Evolutionary conservation across 306 rosid genomes (phyloP).

Genomic region (Clitoria ternatea): DNA sequence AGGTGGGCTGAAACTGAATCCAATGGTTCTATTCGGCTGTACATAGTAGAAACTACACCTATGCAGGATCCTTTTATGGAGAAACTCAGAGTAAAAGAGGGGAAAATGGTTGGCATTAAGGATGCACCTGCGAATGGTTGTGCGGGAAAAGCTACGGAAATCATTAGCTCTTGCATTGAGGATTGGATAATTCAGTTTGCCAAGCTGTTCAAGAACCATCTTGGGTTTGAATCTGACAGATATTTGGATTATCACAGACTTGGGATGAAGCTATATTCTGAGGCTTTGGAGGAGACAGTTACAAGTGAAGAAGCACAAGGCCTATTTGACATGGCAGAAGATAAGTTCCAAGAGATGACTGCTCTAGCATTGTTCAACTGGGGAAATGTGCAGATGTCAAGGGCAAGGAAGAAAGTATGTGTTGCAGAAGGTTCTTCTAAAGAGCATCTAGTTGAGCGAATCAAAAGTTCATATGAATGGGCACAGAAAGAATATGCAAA

Average conservation of each 20-base stretch:
- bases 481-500: slow-evolving; percentile 54
- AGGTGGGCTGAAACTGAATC: slow-evolving; percentile 73
- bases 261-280: slow-evolving; percentile 85
- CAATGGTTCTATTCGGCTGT: slow-evolving; percentile 57
- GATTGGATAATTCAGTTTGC: slow-evolving; percentile 88
- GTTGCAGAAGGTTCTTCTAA: slow-evolving; percentile 53
- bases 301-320: slow-evolving; percentile 87
- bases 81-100: slow-evolving; percentile 33
- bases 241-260: slow-evolving; percentile 76
- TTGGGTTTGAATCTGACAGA: slow-evolving; percentile 74
- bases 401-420: slow-evolving; percentile 75
- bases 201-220: slow-evolving; percentile 69
- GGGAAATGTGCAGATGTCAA: slow-evolving; percentile 90
- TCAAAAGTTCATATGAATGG: slow-evolving; percentile 63
- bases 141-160: slow-evolving; percentile 39
- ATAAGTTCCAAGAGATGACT: slow-evolving; percentile 86
- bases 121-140: slow-evolving; percentile 36
- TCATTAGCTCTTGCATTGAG: slow-evolving; percentile 59
- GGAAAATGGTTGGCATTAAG: slow-evolving; percentile 12
- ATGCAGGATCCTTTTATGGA: slow-evolving; percentile 60
- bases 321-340: slow-evolving; percentile 70
- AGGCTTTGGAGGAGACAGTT: slow-evolving; percentile 90
- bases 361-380: slow-evolving; percentile 91
- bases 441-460: slow-evolving; percentile 40
- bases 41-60: slow-evolving; percentile 63